Evolutionary conservation across 495 filamentous ascomycete genomes (phyloP).

Genomic region (Penicillium verhagenii): DNA sequence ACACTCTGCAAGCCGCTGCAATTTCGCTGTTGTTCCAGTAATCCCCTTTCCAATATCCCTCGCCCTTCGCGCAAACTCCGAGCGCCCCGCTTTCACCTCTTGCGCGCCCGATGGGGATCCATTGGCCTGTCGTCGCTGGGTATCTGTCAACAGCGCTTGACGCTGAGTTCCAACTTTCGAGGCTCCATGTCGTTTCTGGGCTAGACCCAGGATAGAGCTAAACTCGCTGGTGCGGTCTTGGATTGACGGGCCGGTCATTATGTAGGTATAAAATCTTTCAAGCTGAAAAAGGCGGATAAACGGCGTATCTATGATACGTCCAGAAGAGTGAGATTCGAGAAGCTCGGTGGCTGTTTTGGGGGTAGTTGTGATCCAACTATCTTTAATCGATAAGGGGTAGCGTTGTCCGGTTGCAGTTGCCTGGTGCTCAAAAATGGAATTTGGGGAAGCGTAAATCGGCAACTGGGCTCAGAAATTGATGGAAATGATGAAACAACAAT

Average conservation of each 20-base stretch:
- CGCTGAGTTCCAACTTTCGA: slow-evolving; percentile 73
- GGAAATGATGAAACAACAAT: background rate
- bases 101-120: slow-evolving; percentile 51
- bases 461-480: background rate
- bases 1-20: slow-evolving; percentile 88
- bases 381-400: slow-evolving; percentile 26
- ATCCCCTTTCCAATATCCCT: slow-evolving; percentile 90
- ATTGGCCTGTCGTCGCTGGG: slow-evolving; percentile 70
- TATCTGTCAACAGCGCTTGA: slow-evolving; percentile 73
- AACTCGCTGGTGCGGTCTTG: slow-evolving; percentile 97
- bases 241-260: slow-evolving; percentile 69
- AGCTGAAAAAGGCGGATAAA: background rate
- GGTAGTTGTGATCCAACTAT: slow-evolving; percentile 3
- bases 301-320: slow-evolving; percentile 4
- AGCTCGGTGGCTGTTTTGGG: background rate
- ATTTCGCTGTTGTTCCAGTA: slow-evolving; percentile 86
- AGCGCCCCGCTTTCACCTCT: slow-evolving; percentile 48
- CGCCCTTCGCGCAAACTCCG: slow-evolving; percentile 87
- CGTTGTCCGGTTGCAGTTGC: slow-evolving; percentile 26
- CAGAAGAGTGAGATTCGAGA: slow-evolving; percentile 4
- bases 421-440: background rate
- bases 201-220: slow-evolving; percentile 79
- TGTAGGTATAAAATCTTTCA: slow-evolving; percentile 6
- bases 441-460: background rate
- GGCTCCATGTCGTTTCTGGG: slow-evolving; percentile 68